Percentiles rank a stretch among this genome's conserved stretches.
These are phyloP conservation scores for Diversispora epigaea DNA, from an alignment of 192 early-diverging fungal species.

Conservation along the genomic window DNA sequence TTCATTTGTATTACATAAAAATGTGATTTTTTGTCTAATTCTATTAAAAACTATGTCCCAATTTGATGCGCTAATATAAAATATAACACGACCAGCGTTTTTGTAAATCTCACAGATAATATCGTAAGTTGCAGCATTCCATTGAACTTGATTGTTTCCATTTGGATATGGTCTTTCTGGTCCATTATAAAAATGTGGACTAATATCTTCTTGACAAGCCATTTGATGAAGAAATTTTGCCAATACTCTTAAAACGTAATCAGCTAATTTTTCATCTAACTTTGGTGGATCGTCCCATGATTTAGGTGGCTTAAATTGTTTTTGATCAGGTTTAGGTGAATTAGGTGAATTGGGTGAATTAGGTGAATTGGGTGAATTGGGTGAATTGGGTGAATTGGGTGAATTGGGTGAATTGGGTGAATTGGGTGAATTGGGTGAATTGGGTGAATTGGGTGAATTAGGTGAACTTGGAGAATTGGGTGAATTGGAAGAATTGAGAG, in stretches of 20 bases:
- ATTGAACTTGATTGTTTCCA: slow-evolving; percentile 3
- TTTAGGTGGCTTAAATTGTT: slow-evolving; percentile 18
- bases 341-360: no score
- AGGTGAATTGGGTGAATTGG: no score
- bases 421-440: no score
- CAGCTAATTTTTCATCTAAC: slow-evolving; percentile 70
- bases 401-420: no score
- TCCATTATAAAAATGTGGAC: background rate
- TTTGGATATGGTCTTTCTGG: slow-evolving; percentile 40
- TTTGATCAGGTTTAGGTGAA: background rate
- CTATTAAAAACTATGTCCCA: slow-evolving; percentile 80
- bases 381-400: background rate
- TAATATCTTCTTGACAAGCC: slow-evolving; percentile 48
- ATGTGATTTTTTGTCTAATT: slow-evolving; percentile 64
- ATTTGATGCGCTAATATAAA: slow-evolving; percentile 88
- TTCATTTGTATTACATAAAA: slow-evolving; percentile 62
- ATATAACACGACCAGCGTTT: slow-evolving; percentile 79
- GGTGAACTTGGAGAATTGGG: no score
- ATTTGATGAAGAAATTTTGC: slow-evolving; percentile 64
- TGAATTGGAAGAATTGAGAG: no score
- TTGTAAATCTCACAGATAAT: slow-evolving; percentile 75
- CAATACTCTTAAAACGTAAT: slow-evolving; percentile 61
- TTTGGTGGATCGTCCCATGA: slow-evolving; percentile 67
- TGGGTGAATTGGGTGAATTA: no score
- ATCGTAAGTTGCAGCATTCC: slow-evolving; percentile 41